Base-by-base conservation (phyloP, 345 rosid genomes). In the Eucalyptus erythrocorys region DNA sequence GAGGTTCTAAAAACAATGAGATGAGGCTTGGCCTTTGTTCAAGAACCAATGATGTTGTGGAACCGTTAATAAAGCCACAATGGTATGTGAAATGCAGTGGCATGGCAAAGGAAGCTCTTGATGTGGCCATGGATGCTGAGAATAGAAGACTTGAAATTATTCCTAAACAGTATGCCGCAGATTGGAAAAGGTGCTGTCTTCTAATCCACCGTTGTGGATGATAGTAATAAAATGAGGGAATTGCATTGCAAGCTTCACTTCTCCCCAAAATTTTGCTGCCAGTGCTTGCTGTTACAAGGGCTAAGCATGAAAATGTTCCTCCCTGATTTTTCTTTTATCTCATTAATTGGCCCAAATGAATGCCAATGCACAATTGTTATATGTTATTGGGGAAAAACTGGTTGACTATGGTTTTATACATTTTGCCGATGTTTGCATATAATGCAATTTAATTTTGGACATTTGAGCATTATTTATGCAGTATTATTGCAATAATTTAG, bases 51-150 rank as follows among this genome's bases (percentile, higher is more conserved):
- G 99, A 97, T 90, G 95, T 98, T 88, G 90, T 96, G 57, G 99
- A 97, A 93, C 99, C 99, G 43, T 89, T 97, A 96, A 93, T 98
- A 90, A 98, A 96, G 94, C 98, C 98, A 76, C 99, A 97, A 71
- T 97, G 99, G 99, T 98, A 92, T 89, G 98, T 98, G 66, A 91
- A 91, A 51, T 97, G 98, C 92, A 88, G 92, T 89, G 91, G 51
- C 90, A 92, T 98, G 92, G 99, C 94, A 61, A 95, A 92, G 91
- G 92, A 95, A 88, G 98, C 97, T 91, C 99, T 98, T 85, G 94
- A 95, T 90, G 97, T 93, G 76, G 99, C 94, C 71, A 90, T 87
- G 45, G 92, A 90, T 91, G 95, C 88, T 55, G 95, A 92, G 86
- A 94, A 92, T 89, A 94, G 90, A 93, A 95, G 90, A 90, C 94